Evolutionary conservation across 164 flowering plant species (phyloP).

Genomic region (Vitis labrusca): DNA sequence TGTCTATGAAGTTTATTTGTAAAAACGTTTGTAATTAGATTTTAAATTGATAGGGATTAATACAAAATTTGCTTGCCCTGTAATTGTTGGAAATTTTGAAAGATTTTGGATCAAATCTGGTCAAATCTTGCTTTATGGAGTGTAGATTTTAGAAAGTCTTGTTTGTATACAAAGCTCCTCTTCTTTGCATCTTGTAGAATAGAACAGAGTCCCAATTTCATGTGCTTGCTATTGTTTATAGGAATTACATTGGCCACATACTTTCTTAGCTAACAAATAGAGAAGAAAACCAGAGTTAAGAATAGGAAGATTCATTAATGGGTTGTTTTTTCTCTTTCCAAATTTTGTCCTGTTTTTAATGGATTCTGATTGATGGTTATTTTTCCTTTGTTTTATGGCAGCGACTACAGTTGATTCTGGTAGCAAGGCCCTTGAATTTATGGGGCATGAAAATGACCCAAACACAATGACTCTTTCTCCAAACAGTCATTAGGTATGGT

Average conservation of each 20-base stretch:
- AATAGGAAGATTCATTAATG: no score
- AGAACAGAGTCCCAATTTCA: slow-evolving; percentile 51
- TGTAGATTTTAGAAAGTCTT: slow-evolving; percentile 50
- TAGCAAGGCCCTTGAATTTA: slow-evolving; percentile 55
- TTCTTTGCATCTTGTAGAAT: slow-evolving; percentile 1
- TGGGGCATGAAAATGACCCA: slow-evolving; percentile 43
- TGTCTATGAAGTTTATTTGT: no score
- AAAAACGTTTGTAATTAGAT: no score
- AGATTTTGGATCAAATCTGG: slow-evolving; percentile 52
- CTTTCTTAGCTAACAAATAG: no score
- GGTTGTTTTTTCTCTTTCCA: no score
- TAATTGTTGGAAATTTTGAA: slow-evolving; percentile 40
- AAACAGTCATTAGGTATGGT: slow-evolving; percentile 34
- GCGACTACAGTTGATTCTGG: slow-evolving; percentile 75
- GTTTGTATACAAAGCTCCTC: slow-evolving; percentile 27
- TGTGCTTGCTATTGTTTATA: slow-evolving; percentile 83
- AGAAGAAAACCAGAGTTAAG: no score
- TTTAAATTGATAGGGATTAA: no score
- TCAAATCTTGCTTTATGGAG: slow-evolving; percentile 62
- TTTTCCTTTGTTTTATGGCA: slow-evolving; percentile 17
- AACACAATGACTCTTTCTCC: slow-evolving; percentile 38
- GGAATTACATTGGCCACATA: slow-evolving; percentile 2
- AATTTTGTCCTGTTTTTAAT: background rate
- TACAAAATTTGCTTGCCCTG: slow-evolving; percentile 28
- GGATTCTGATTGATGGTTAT: slow-evolving; percentile 2